Percentiles rank a stretch among this genome's conserved stretches.
Evolutionary conservation across 2,329 filamentous ascomycete genomes (phyloP).

Genomic region (Diaporthe nobilis): DNA sequence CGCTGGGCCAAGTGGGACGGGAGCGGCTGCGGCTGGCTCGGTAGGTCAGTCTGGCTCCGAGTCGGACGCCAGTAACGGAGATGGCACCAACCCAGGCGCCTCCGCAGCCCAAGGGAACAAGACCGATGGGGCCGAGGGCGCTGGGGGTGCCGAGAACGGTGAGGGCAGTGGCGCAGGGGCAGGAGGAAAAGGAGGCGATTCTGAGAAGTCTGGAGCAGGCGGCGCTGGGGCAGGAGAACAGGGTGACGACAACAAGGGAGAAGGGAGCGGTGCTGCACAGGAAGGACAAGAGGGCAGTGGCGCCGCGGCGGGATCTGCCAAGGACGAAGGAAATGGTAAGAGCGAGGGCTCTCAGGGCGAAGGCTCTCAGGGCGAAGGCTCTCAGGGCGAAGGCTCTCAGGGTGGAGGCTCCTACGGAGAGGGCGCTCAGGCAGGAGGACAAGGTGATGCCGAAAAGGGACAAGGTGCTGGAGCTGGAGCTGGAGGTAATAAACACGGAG

Average conservation of each 20-base stretch:
- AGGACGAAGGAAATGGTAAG: neutral
- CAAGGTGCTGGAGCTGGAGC: neutral
- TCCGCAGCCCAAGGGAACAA: neutral
- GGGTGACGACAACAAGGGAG: neutral
- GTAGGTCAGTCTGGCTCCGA: neutral
- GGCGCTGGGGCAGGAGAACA: neutral
- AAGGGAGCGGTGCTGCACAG: neutral
- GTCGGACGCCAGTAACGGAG: neutral
- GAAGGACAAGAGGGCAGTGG: neutral
- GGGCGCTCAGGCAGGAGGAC: neutral
- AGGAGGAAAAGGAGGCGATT: neutral
- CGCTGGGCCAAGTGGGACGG: neutral
- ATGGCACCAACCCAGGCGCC: neutral
- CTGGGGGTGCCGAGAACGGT: neutral
- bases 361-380: neutral
- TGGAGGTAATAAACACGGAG: neutral
- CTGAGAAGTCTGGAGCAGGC: neutral
- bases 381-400: neutral
- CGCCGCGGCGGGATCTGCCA: neutral
- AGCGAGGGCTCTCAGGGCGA: neutral
- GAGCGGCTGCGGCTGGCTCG: neutral
- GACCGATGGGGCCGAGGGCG: neutral
- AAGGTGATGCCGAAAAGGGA: neutral
- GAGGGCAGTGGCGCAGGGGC: neutral
- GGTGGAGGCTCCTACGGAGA: neutral